Percentiles rank a stretch among this genome's conserved stretches.
Evolutionary conservation across 441 rosid genomes (phyloP).

Genomic region (Adansonia gregorii): DNA sequence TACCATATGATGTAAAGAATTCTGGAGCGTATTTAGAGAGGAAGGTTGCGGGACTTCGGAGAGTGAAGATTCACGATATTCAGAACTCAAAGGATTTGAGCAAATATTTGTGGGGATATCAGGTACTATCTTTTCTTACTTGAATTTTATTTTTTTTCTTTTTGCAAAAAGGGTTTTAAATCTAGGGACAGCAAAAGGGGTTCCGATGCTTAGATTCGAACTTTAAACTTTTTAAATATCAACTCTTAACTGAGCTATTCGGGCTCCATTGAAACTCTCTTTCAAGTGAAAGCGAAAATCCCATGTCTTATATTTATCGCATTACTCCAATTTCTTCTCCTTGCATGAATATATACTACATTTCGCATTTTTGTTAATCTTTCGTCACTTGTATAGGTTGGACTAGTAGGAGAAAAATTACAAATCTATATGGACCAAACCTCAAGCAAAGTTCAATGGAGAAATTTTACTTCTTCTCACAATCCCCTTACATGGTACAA

Average conservation of each 20-base stretch:
- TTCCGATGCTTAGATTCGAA: no score
- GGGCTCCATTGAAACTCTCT: not conserved
- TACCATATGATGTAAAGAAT: conserved; percentile 36
- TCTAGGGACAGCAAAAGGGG: no score
- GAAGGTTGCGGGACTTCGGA: conserved; percentile 44
- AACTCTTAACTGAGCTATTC: no score
- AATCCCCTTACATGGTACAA: conserved; percentile 61
- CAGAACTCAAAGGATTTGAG: conserved; percentile 28
- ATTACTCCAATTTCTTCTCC: not conserved
- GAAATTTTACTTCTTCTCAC: conserved; percentile 31
- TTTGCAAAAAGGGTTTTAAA: no score
- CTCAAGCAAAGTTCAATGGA: conserved; percentile 50
- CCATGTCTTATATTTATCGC: not conserved
- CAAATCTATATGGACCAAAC: conserved; percentile 41
- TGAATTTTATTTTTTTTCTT: no score
- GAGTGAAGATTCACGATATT: conserved; percentile 35
- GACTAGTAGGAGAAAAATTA: conserved; percentile 54
- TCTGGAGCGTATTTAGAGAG: conserved; percentile 59
- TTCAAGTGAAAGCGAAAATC: not conserved
- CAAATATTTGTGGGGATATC: conserved; percentile 56
- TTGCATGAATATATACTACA: not conserved
- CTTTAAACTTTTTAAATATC: no score
- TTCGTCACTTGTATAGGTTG: conserved; percentile 34
- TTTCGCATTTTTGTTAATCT: not conserved
- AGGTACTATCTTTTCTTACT: conserved; percentile 30